phyloP scores from a whole-genome alignment of 2,329 filamentous ascomycete genomes.

The Fusarium dimerum region DNA sequence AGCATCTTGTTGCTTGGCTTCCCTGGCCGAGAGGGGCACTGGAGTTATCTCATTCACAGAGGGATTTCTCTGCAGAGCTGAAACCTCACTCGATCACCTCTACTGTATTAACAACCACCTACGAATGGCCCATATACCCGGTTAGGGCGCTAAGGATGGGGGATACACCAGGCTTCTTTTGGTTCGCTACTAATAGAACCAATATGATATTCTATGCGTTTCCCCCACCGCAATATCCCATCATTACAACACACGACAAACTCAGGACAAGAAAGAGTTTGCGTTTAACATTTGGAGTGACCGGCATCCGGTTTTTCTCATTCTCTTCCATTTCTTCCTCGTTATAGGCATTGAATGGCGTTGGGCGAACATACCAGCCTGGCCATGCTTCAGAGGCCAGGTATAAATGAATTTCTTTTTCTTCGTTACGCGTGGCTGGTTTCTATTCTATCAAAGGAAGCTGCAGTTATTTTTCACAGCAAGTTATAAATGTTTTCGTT shows the following conservation, averaged over 20 bases:
- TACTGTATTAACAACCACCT: too few species aligned
- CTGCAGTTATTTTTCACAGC: not conserved
- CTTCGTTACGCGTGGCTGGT: not conserved
- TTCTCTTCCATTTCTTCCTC: too few species aligned
- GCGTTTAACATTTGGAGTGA: too few species aligned
- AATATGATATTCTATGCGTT: constrained; percentile 2
- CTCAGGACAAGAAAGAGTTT: too few species aligned
- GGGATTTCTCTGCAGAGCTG: too few species aligned
- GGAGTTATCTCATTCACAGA: too few species aligned
- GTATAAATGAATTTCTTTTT: not conserved
- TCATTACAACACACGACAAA: not conserved
- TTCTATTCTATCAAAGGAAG: not conserved
- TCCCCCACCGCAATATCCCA: constrained; percentile 1
- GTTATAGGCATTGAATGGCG: constrained; percentile 17
- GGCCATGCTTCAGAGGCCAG: not conserved
- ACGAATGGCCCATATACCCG: too few species aligned
- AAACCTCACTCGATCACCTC: too few species aligned
- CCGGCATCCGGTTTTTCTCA: too few species aligned
- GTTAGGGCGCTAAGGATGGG: too few species aligned
- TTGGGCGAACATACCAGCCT: constrained; percentile 9
- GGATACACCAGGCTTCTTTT: not conserved
- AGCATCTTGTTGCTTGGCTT: too few species aligned
- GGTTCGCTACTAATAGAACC: not conserved
- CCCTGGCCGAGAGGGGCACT: too few species aligned
- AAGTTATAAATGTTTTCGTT: not conserved